Evolutionary conservation across 192 early-diverging fungal species (phyloP).

Genomic region (Jimgerdemannia lactiflua): DNA sequence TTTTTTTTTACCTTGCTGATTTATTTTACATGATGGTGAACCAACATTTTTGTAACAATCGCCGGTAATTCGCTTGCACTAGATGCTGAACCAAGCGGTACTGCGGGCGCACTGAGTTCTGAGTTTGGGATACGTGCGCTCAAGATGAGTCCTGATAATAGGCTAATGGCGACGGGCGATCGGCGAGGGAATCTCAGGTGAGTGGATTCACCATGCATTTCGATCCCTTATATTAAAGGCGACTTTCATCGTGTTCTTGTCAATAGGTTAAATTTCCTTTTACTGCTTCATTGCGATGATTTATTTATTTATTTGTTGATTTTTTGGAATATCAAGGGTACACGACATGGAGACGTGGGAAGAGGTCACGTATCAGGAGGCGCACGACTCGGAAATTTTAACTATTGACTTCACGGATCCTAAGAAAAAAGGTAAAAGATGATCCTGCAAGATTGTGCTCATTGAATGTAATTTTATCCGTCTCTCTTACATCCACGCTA

Average conservation of each 20-base stretch:
- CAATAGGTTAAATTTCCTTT: too few relatives aligned
- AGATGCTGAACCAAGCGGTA: not conserved
- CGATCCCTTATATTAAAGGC: too few relatives aligned
- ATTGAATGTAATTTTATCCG: not conserved
- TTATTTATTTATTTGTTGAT: not conserved
- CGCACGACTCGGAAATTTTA: slow-evolving; percentile 77
- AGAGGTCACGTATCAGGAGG: slow-evolving; percentile 64
- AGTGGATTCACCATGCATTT: slow-evolving; percentile 27
- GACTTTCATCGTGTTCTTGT: too few relatives aligned
- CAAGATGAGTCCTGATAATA: slow-evolving; percentile 61
- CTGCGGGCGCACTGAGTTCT: slow-evolving; percentile 28
- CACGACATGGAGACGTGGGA: slow-evolving; percentile 58
- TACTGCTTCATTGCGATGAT: too few relatives aligned
- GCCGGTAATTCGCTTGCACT: too few relatives aligned
- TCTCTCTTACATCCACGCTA: too few relatives aligned
- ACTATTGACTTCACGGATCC: slow-evolving; percentile 67
- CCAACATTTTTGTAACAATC: too few relatives aligned
- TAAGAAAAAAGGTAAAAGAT: slow-evolving; percentile 10
- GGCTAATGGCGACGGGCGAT: slow-evolving; percentile 69
- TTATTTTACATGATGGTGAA: too few relatives aligned
- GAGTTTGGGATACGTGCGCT: slow-evolving; percentile 68
- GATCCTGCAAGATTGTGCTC: too few relatives aligned
- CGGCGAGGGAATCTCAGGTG: slow-evolving; percentile 59
- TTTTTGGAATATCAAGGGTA: slow-evolving; percentile 35
- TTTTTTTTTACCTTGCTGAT: too few relatives aligned